These are phyloP conservation scores for Xylaria sp. DNA, from an alignment of 2,329 filamentous ascomycete species.

Conservation along the genomic window DNA sequence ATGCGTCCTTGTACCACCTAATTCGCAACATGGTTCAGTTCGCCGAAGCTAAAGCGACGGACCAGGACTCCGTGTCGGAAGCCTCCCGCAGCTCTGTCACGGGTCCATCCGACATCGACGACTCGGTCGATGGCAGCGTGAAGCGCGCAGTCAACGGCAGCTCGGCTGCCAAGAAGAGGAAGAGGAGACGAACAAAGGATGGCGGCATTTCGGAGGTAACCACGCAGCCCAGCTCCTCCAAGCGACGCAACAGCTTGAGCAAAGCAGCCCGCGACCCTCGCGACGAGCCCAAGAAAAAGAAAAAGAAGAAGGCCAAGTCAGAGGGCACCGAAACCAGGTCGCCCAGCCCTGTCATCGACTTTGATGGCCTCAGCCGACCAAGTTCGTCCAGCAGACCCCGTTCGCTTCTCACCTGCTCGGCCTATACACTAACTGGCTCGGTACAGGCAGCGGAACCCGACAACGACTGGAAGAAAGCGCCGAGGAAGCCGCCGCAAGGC, in stretches of 20 bases:
- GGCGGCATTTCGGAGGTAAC: slow-evolving; percentile 50
- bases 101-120: slow-evolving; percentile 48
- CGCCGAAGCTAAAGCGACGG: slow-evolving; percentile 33
- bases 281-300: slow-evolving; percentile 59
- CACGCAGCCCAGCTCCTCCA: slow-evolving; percentile 47
- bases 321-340: slow-evolving; percentile 55
- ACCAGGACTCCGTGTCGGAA: slow-evolving; percentile 35
- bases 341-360: slow-evolving; percentile 69
- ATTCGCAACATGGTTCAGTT: slow-evolving; percentile 48
- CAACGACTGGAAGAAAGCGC: slow-evolving; percentile 68
- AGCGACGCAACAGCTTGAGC: slow-evolving; percentile 66
- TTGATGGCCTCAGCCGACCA: slow-evolving; percentile 69
- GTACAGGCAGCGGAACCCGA: slow-evolving; percentile 70
- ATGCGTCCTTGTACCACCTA: slow-evolving; percentile 16
- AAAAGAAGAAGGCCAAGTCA: slow-evolving; percentile 52
- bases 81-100: slow-evolving; percentile 40
- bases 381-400: slow-evolving; percentile 54
- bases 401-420: not conserved
- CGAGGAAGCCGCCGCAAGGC: slow-evolving; percentile 61
- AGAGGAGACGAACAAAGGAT: slow-evolving; percentile 45
- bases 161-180: slow-evolving; percentile 50
- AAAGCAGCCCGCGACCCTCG: slow-evolving; percentile 71
- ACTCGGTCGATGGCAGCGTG: slow-evolving; percentile 46
- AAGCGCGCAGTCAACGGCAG: slow-evolving; percentile 36
- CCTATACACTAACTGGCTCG: slow-evolving; percentile 37